These are phyloP conservation scores for Solanum piurae DNA, from an alignment of 257 asterid genomes.

Conservation along the genomic window DNA sequence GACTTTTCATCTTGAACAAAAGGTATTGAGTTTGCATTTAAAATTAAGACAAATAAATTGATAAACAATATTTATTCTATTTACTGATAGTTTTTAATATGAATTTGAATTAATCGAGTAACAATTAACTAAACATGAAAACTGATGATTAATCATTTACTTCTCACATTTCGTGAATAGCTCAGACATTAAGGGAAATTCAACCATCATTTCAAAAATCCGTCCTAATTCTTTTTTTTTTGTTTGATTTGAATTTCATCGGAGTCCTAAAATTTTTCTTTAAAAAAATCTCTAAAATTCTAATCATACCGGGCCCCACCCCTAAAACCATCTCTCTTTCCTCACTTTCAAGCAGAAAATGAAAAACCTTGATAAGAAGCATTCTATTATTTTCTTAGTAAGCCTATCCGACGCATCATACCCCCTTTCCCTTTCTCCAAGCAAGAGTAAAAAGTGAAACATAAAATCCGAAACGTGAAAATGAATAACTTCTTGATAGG, in stretches of 20 bases:
- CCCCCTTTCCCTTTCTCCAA: not conserved
- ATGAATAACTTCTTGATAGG: not conserved
- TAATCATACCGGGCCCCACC: not conserved
- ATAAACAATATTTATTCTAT: not conserved
- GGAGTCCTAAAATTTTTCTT: not conserved
- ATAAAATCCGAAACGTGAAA: rapidly evolving
- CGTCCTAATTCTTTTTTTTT: no score
- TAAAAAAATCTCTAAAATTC: not conserved
- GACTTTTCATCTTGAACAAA: not conserved
- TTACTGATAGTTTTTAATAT: not conserved
- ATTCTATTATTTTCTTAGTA: not conserved
- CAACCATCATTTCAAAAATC: not conserved
- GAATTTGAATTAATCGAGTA: not conserved
- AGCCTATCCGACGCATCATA: not conserved
- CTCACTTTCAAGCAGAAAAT: rapidly evolving
- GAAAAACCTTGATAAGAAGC: not conserved
- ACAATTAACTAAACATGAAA: not conserved
- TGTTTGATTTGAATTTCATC: not conserved
- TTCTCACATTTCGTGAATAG: not conserved
- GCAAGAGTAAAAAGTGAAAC: not conserved
- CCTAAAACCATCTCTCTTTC: not conserved
- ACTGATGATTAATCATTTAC: not conserved
- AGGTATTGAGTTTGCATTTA: not conserved
- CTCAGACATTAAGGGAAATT: not conserved
- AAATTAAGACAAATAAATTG: no score